Conservation (phyloP, 1,284 basidiomycete species). For the Naganishia cerealis region DNA sequence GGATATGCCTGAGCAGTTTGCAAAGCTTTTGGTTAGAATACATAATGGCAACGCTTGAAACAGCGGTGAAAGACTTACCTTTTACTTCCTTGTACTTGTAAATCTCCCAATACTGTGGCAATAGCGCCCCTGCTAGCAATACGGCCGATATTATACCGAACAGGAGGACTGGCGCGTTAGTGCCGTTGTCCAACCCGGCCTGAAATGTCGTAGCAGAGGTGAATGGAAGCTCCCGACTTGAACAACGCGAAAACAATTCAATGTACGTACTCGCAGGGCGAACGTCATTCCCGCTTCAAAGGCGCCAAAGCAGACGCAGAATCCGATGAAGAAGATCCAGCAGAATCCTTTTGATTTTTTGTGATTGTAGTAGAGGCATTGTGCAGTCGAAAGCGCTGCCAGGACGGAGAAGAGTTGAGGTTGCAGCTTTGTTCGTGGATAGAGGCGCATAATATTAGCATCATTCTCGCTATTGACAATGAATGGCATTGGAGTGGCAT, state of each 20-base stretch:
- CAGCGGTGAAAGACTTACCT: constrained; percentile 12
- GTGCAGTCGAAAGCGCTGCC: constrained; percentile 64
- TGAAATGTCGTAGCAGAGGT: constrained; percentile 11
- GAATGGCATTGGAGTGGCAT: background rate
- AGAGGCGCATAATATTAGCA: background rate
- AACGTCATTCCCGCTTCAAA: constrained; percentile 66
- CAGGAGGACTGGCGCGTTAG: constrained; percentile 59
- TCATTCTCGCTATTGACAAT: background rate
- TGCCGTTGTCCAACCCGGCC: constrained; percentile 58
- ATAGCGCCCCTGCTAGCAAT: constrained; percentile 63
- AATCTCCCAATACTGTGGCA: constrained; percentile 67
- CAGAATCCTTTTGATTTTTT: constrained; percentile 52
- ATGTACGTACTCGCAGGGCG: constrained; percentile 58
- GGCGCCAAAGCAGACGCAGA: constrained; percentile 59
- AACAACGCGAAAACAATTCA: background rate
- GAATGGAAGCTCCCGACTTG: background rate
- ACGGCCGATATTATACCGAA: constrained; percentile 68
- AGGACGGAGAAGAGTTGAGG: constrained; percentile 71
- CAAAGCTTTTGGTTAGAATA: background rate
- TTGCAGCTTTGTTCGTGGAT: constrained; percentile 57
- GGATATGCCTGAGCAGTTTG: constrained; percentile 62
- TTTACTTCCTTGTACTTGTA: constrained; percentile 68
- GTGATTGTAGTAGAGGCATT: constrained; percentile 66
- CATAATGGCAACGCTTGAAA: background rate
- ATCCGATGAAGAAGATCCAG: constrained; percentile 49